phyloP scores from a whole-genome alignment of 768 basidiomycete species.

The Rubroboletus satanas region DNA sequence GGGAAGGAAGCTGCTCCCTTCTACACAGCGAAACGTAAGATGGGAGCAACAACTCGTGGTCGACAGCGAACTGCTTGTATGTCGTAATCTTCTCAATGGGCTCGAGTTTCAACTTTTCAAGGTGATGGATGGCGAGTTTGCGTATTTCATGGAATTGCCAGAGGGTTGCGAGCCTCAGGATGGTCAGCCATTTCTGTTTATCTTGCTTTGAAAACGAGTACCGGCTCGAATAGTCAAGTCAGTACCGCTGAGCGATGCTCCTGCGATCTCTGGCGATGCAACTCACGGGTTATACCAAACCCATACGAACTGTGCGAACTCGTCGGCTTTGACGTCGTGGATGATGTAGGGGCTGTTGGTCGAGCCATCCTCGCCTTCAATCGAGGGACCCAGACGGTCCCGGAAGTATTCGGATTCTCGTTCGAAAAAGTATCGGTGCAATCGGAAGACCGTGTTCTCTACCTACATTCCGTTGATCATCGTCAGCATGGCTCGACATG shows the following conservation, averaged over 20 bases:
- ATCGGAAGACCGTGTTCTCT: slow-evolving; percentile 27
- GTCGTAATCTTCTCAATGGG: slow-evolving; percentile 52
- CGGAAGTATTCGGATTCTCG: slow-evolving; percentile 34
- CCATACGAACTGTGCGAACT: slow-evolving; percentile 50
- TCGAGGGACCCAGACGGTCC: slow-evolving; percentile 15
- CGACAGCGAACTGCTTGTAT: slow-evolving; percentile 53
- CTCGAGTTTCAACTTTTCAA: slow-evolving; percentile 44
- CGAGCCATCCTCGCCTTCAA: slow-evolving; percentile 1
- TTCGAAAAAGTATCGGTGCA: slow-evolving; percentile 38
- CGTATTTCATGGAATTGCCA: slow-evolving; percentile 56
- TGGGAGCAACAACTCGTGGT: slow-evolving; percentile 45
- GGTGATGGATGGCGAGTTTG: slow-evolving; percentile 49
- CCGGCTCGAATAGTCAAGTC: slow-evolving; percentile 32
- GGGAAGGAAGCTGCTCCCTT: slow-evolving; percentile 43
- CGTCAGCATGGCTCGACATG: not conserved
- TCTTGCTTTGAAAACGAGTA: slow-evolving; percentile 54
- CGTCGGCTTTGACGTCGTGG: slow-evolving; percentile 28
- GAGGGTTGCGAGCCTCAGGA: slow-evolving; percentile 49
- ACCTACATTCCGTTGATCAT: slow-evolving; percentile 25
- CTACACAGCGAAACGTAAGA: slow-evolving; percentile 51
- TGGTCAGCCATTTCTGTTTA: slow-evolving; percentile 49
- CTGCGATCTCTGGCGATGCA: not conserved
- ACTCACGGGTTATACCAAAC: slow-evolving; percentile 48
- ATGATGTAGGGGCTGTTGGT: slow-evolving; percentile 6
- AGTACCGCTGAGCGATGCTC: not conserved